Evolutionary conservation across 2,329 filamentous ascomycete genomes (phyloP), one percentile per base, ranked within the genome.

Genomic region (Cryphonectria carpinicola): DNA sequence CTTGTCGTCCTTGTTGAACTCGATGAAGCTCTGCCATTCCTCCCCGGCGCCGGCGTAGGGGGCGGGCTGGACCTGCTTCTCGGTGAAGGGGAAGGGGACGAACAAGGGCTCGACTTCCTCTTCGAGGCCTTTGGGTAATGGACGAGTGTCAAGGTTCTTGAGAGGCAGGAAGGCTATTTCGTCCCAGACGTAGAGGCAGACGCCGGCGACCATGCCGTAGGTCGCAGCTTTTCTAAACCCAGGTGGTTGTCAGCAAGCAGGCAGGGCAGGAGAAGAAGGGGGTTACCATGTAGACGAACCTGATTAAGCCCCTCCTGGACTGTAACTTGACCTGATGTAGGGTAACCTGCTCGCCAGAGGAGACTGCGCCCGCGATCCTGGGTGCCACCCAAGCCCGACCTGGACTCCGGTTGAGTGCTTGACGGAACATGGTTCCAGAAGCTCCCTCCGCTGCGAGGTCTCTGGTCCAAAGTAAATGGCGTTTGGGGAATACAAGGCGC

Each of bases 11-110:
- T 84, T 84, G 72, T 84, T 87, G n/a, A 92, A 81, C 69, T 85
- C 85, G 22, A 89, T 76, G 73, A 90, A 92, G 65, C 84, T 82
- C 72, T 84, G 81, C 88, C 88, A 92, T 78, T 92, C 90, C 3
- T 89, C 89, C 74, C 91, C 89, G 37, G 81, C 82, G 66, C 84
- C 84, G 71, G 82, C 82, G 76, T 90, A 91, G 2, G 85, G 86
- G 41, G 79, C 76, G 41, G 84, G 82, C 22, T 82, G 80, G 25
- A 88, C 79, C 70, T 82, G 74, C 65, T 83, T 83, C 0, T 84
- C 87, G 2, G 87, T 89, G 60, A 88, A 88, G 4, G 89, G 88
- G 67, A 92, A 86, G 0, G 90, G 88, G 10, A 92, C 84, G 72
- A 92, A 92, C 6, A 85, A 74, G 1, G 84, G 79, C 25, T 85